Evolutionary conservation across 768 basidiomycete species (phyloP).

Genomic region (Collybia mongolica): DNA sequence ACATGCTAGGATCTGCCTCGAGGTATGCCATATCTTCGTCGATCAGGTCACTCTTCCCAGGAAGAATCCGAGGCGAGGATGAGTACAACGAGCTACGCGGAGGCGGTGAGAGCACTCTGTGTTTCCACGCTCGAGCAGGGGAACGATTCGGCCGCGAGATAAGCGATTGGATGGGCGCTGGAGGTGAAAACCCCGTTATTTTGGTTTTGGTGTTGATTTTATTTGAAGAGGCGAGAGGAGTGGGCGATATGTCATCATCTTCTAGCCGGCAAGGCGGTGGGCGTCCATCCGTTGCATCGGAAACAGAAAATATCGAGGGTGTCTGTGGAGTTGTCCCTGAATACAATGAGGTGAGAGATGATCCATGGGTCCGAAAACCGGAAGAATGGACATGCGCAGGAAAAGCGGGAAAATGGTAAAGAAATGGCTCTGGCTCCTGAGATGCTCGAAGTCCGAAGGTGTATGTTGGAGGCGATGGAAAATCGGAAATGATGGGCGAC

Average conservation of each 20-base stretch:
- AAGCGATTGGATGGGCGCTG: constrained; percentile 22
- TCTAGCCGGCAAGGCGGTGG: not conserved
- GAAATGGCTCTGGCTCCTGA: constrained; percentile 31
- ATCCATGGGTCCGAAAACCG: constrained; percentile 8
- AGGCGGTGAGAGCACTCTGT: constrained; percentile 27
- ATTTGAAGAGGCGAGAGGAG: constrained; percentile 5
- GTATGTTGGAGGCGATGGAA: constrained; percentile 17
- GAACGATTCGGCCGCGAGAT: constrained; percentile 4
- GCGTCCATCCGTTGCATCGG: constrained; percentile 5
- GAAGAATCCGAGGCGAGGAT: constrained; percentile 35
- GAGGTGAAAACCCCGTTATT: constrained; percentile 35
- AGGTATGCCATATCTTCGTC: constrained; percentile 32
- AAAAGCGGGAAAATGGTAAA: constrained; percentile 37
- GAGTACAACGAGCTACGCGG: constrained; percentile 33
- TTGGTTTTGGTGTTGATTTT: constrained; percentile 23
- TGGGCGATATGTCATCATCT: constrained; percentile 3
- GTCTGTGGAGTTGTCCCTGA: not conserved
- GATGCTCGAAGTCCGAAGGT: constrained; percentile 17
- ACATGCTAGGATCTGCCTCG: constrained; percentile 28
- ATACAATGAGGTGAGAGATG: constrained; percentile 1
- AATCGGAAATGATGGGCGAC: constrained; percentile 40
- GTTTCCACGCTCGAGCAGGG: constrained; percentile 16
- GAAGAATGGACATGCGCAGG: constrained; percentile 11
- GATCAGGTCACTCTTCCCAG: constrained; percentile 26
- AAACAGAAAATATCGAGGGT: not conserved